Base-by-base conservation (phyloP, 2,329 filamentous ascomycete genomes). In the Trichoderma hamatum region DNA sequence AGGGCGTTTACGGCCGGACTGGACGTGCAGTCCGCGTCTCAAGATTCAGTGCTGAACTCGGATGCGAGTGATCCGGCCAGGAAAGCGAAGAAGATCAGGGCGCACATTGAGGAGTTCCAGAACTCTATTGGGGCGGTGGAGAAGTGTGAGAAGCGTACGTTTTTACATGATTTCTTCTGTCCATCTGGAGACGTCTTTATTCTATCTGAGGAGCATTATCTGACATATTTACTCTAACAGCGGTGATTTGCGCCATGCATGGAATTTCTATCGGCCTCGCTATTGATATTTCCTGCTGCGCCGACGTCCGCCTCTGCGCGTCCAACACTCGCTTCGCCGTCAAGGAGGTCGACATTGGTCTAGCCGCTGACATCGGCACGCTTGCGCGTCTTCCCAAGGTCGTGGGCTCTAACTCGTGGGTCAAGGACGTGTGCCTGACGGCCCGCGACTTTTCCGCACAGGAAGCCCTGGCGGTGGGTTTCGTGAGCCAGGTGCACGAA, bases 1-100 rank as follows among this genome's bases (percentile, higher is more conserved):
- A 88, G 89, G 73, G 94, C 93, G 34, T 98, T 97, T 82, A 94
- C 92, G 2, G 85, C 92, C 0, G 95, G 95, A 0, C 83, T 98
- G 24, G 95, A 98, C 79, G 90, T 97, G 63, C 85, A 90, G 76
- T 89, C 90, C 9, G 90, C 91, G 14, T 85, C 84, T 14, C 75
- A 88, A 74, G 83, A 84, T 39, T 79, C 83, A 1, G 75, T 87
- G 24, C 75, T 87, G 34, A 72, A 73, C 3, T 74, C 69, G 9
- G 72, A 74, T 19, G 72, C 73, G 14, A 72, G 70, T 13, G 93
- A 96, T 76, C 78, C 83, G 0, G 91, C 91, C 2, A 86, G 93
- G 72, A 87, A 82, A 72, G 90, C 91, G 0, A 84, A 85, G 43
- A 75, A 75, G 4, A 75, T 94, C 61, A 86, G 92, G 60, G 85